A percentile compares a stretch with the other conserved stretches of the same genome.
These are phyloP conservation scores for rapeseed (Brassica napus) DNA, from an alignment of 345 rosid species.

Conservation along the genomic window DNA sequence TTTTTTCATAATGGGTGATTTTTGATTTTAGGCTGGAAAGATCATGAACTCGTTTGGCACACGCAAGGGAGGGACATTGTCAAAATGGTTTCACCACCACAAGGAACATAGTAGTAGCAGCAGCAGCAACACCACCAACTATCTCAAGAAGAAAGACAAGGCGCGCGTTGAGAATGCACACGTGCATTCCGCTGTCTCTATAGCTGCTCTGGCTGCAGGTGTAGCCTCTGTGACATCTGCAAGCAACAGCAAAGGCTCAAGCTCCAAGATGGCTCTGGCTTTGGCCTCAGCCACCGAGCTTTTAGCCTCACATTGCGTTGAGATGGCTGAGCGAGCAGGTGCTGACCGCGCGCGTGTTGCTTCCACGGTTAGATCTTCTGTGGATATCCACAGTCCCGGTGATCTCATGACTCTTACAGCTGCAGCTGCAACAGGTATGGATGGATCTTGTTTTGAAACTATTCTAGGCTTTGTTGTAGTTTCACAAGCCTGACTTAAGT, in stretches of 20 bases:
- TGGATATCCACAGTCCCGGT: background rate
- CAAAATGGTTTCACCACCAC: background rate
- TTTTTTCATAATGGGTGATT: background rate
- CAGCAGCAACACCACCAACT: background rate
- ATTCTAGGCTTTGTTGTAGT: background rate
- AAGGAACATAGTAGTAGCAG: background rate
- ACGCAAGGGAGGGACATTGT: background rate
- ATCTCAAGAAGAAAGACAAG: background rate
- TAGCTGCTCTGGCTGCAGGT: background rate
- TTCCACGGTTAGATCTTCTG: background rate
- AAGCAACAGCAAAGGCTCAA: background rate
- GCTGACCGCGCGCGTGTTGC: background rate
- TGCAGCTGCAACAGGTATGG: background rate
- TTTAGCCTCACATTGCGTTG: background rate
- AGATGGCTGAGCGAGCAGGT: background rate
- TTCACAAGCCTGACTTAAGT: background rate
- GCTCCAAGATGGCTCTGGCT: background rate
- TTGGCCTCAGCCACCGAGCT: background rate
- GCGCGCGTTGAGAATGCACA: background rate
- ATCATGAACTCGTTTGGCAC: background rate
- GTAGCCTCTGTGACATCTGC: background rate
- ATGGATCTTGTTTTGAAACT: background rate
- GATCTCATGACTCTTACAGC: background rate
- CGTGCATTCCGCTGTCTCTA: background rate
- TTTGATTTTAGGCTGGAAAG: background rate